Evolutionary conservation across 1,284 basidiomycete genomes (phyloP).

Genomic region (Anthracocystis panici-leucophaei): DNA sequence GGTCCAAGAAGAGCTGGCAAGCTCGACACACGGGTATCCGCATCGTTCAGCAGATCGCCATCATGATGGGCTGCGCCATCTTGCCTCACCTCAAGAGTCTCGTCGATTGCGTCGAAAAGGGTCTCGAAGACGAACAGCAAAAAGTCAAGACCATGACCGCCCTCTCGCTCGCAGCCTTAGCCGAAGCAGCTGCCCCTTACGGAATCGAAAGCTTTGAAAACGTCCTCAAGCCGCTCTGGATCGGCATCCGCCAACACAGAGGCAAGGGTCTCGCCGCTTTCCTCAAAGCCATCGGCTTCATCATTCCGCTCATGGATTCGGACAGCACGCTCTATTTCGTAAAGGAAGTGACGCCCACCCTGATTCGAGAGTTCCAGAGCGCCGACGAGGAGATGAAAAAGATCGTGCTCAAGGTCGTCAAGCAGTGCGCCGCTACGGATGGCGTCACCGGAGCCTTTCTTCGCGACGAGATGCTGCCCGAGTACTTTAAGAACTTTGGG

Average conservation of each 20-base stretch:
- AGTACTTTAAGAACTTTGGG: slow-evolving; percentile 99
- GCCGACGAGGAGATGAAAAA: slow-evolving; percentile 99
- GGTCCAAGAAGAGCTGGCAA: slow-evolving; percentile 99
- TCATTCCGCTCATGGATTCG: slow-evolving; percentile 99
- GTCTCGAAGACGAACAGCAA: slow-evolving; percentile 96
- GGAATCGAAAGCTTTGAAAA: slow-evolving; percentile 99
- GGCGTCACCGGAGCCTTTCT: slow-evolving; percentile 68
- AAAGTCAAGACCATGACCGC: slow-evolving; percentile 99
- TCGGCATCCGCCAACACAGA: slow-evolving; percentile 96
- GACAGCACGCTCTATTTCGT: slow-evolving; percentile 74
- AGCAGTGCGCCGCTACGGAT: slow-evolving; percentile 97
- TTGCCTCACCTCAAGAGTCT: slow-evolving; percentile 95
- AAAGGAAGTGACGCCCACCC: slow-evolving; percentile 68
- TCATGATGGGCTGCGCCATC: slow-evolving; percentile 99
- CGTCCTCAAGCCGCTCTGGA: slow-evolving; percentile 97
- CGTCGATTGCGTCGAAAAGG: slow-evolving; percentile 95
- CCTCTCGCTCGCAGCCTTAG: slow-evolving; percentile 91
- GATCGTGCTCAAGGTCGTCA: slow-evolving; percentile 98
- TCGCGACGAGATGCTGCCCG: slow-evolving; percentile 96
- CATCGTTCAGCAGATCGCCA: slow-evolving; percentile 99
- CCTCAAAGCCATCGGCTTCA: slow-evolving; percentile 98
- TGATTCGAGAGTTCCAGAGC: slow-evolving; percentile 98
- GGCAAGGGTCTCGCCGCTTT: slow-evolving; percentile 98
- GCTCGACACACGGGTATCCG: slow-evolving; percentile 98
- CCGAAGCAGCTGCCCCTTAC: slow-evolving; percentile 96